Conservation (phyloP, 179 eudicot species). For the Monotropa hypopitys region DNA sequence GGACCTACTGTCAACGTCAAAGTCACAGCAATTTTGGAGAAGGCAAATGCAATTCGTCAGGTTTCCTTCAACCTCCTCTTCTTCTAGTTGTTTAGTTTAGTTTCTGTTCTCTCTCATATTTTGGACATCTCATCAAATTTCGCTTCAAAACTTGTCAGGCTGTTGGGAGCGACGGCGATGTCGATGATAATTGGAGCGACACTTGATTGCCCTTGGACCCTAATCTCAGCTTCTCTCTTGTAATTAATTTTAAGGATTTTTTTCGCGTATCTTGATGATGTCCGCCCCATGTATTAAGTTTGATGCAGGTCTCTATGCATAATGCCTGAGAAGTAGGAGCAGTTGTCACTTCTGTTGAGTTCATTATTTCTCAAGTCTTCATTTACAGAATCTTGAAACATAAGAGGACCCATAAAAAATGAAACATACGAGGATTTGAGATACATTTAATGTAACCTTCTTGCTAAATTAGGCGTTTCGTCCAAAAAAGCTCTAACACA, state of each 20-base stretch:
- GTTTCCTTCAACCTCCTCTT: constrained; percentile 16
- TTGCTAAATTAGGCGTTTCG: too few species aligned
- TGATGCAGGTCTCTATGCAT: background rate
- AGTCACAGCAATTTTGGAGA: constrained; percentile 71
- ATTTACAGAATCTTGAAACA: too few species aligned
- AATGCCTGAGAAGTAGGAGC: background rate
- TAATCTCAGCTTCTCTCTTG: constrained; percentile 10
- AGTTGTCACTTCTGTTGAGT: too few species aligned
- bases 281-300: background rate
- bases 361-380: too few species aligned
- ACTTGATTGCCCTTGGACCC: constrained; percentile 25
- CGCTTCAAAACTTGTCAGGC: constrained; percentile 30
- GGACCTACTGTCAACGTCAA: constrained; percentile 27
- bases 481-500: too few species aligned
- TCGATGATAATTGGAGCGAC: constrained; percentile 78
- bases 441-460: too few species aligned
- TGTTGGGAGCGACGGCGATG: constrained; percentile 85
- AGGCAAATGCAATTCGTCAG: constrained; percentile 89
- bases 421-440: too few species aligned
- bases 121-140: background rate
- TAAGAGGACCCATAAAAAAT: too few species aligned
- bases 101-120: background rate
- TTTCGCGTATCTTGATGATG: background rate
- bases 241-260: constrained; percentile 15
- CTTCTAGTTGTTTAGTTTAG: background rate